These are phyloP conservation scores for Prunus campanulata DNA, from an alignment of 306 rosid genomes.

Conservation along the genomic window DNA sequence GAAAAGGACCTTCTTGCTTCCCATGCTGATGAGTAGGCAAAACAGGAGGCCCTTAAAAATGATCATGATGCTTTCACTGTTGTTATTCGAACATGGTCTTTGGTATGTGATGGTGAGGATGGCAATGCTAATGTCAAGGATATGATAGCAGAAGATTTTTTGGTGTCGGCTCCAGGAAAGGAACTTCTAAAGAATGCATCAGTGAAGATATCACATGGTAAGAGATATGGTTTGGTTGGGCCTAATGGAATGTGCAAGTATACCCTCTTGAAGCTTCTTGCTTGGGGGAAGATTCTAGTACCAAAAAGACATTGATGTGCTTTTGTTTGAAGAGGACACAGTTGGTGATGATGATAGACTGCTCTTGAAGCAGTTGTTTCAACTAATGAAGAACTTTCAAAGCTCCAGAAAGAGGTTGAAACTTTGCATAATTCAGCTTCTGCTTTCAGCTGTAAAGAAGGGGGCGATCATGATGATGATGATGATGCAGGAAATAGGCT, in stretches of 20 bases:
- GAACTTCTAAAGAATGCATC: slow-evolving; percentile 54
- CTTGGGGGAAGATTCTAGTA: slow-evolving; percentile 83
- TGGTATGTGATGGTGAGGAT: slow-evolving; percentile 58
- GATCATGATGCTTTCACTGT: slow-evolving; percentile 82
- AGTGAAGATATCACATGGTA: slow-evolving; percentile 60
- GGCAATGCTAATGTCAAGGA: slow-evolving; percentile 62
- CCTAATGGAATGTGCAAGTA: slow-evolving; percentile 69
- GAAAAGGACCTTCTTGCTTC: slow-evolving; percentile 62
- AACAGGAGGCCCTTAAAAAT: slow-evolving; percentile 57
- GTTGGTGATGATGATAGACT: slow-evolving; percentile 73
- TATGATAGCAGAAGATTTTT: slow-evolving; percentile 48
- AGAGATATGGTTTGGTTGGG: slow-evolving; percentile 63
- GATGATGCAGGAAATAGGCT: slow-evolving; percentile 64
- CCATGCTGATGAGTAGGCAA: slow-evolving; percentile 46
- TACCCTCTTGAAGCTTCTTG: slow-evolving; percentile 71
- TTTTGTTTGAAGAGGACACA: slow-evolving; percentile 76
- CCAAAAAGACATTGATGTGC: slow-evolving; percentile 79
- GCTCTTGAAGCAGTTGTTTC: slow-evolving; percentile 61
- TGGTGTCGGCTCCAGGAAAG: slow-evolving; percentile 54
- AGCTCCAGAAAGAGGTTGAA: too few species aligned
- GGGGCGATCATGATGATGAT: slow-evolving; percentile 32
- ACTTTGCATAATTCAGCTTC: too few species aligned
- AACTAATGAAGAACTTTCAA: too few species aligned
- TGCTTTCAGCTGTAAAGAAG: slow-evolving; percentile 38
- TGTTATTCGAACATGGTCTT: slow-evolving; percentile 57